Percentiles rank a stretch among this genome's conserved stretches.
These are phyloP conservation scores for Syncephalastrum racemosum DNA, from an alignment of 371 early-diverging fungal genomes.

Conservation along the genomic window DNA sequence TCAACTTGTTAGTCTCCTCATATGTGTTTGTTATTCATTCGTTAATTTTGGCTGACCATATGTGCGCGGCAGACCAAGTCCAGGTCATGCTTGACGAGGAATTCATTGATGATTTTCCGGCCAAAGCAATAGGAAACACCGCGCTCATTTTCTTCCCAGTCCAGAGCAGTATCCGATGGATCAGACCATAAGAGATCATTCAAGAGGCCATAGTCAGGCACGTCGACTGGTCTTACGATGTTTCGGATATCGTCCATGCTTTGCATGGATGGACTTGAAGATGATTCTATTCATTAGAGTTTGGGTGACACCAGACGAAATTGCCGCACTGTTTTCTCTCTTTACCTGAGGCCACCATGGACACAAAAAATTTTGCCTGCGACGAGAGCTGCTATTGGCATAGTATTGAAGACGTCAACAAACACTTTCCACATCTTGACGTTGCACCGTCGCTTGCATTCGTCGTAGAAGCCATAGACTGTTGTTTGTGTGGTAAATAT, in stretches of 20 bases:
- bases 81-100: conserved; percentile 83
- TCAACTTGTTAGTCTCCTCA: too few species aligned
- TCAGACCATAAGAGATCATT: conserved; percentile 92
- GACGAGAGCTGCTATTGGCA: conserved; percentile 94
- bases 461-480: conserved; percentile 97
- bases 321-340: conserved; percentile 80
- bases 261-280: conserved; percentile 34
- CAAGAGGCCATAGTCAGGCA: conserved; percentile 90
- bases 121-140: conserved; percentile 97
- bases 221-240: conserved; percentile 87
- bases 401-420: conserved; percentile 94
- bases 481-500: conserved; percentile 14
- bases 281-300: too few species aligned
- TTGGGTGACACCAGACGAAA: conserved; percentile 38
- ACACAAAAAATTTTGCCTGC: conserved; percentile 95
- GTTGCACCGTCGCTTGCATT: conserved; percentile 93
- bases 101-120: conserved; percentile 78
- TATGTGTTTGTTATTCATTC: too few species aligned
- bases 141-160: conserved; percentile 97
- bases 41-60: conserved; percentile 68
- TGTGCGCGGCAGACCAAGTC: conserved; percentile 97
- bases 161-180: conserved; percentile 68
- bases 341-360: conserved; percentile 89
- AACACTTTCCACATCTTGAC: conserved; percentile 95
- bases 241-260: conserved; percentile 90